phyloP scores from a whole-genome alignment of 2,329 filamentous ascomycete species.

The Penicillium frequentans region DNA sequence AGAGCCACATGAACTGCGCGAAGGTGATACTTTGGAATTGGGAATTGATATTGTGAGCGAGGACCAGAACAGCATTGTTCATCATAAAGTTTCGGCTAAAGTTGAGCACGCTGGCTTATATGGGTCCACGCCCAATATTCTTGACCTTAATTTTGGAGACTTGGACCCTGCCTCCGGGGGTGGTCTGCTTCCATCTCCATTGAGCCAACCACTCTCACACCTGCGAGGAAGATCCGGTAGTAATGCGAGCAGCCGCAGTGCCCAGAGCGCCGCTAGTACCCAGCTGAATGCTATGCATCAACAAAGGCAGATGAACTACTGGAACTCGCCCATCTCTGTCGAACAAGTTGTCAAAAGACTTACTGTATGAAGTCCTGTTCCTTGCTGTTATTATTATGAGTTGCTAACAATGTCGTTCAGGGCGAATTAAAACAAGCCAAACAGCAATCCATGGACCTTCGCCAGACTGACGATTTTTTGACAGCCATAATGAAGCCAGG shows the following conservation, averaged over 20 bases:
- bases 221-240: constrained; percentile 70
- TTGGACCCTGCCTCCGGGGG: constrained; percentile 75
- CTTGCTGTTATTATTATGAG: constrained; percentile 20
- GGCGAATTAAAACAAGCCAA: constrained; percentile 87
- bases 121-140: constrained; percentile 66
- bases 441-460: constrained; percentile 82
- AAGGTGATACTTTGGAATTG: constrained; percentile 87
- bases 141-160: constrained; percentile 91
- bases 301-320: constrained; percentile 76
- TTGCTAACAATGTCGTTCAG: constrained; percentile 50
- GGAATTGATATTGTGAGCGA: constrained; percentile 99
- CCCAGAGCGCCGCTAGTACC: constrained; percentile 56
- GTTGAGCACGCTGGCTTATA: constrained; percentile 92
- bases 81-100: constrained; percentile 96
- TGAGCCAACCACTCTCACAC: constrained; percentile 63
- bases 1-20: constrained; percentile 88
- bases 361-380: constrained; percentile 55
- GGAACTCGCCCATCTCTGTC: constrained; percentile 84
- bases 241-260: constrained; percentile 62
- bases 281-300: constrained; percentile 63
- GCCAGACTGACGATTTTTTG: constrained; percentile 78
- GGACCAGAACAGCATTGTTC: constrained; percentile 96
- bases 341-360: constrained; percentile 91
- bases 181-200: constrained; percentile 68
- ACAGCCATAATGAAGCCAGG: constrained; percentile 74